Evolutionary conservation across 352 stramenopile genomes (phyloP).

Genomic region (Pythium apleroticum): DNA sequence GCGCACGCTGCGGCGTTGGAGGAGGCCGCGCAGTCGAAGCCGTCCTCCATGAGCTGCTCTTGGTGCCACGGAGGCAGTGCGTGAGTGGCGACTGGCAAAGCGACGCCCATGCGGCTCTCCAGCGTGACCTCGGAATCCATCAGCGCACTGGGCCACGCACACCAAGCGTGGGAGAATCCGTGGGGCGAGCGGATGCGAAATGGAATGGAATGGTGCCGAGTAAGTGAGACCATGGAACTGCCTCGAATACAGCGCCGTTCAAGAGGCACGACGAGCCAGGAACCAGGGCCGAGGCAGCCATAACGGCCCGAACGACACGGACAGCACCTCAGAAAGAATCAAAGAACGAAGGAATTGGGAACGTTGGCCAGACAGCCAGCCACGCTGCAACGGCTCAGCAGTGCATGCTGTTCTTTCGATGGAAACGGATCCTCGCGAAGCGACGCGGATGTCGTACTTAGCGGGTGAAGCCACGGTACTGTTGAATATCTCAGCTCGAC

Average conservation of each 20-base stretch:
- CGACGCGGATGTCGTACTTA: slow-evolving; percentile 3
- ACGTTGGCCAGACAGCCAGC: background rate
- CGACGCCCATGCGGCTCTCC: slow-evolving; percentile 28
- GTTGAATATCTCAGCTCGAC: background rate
- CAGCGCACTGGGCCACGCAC: background rate
- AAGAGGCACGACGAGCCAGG: slow-evolving; percentile 6
- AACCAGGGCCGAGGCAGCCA: background rate
- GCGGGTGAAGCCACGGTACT: background rate
- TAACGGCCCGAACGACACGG: slow-evolving; percentile 6
- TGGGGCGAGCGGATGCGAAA: background rate
- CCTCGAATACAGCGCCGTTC: slow-evolving; percentile 9
- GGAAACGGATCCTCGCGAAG: slow-evolving; percentile 2
- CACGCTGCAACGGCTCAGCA: background rate
- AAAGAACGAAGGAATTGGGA: background rate
- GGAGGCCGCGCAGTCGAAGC: background rate
- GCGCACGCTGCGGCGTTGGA: slow-evolving; percentile 1
- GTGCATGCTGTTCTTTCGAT: slow-evolving; percentile 10
- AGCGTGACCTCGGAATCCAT: slow-evolving; percentile 29
- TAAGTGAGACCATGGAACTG: background rate
- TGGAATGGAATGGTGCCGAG: slow-evolving; percentile 9
- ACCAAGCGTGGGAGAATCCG: background rate
- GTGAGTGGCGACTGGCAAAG: slow-evolving; percentile 24
- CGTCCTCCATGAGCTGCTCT: slow-evolving; percentile 25
- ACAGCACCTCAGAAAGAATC: slow-evolving; percentile 3
- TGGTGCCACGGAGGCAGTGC: slow-evolving; percentile 34